phyloP scores from a whole-genome alignment of 495 filamentous ascomycete genomes.

The Aspergillus haitiensis region DNA sequence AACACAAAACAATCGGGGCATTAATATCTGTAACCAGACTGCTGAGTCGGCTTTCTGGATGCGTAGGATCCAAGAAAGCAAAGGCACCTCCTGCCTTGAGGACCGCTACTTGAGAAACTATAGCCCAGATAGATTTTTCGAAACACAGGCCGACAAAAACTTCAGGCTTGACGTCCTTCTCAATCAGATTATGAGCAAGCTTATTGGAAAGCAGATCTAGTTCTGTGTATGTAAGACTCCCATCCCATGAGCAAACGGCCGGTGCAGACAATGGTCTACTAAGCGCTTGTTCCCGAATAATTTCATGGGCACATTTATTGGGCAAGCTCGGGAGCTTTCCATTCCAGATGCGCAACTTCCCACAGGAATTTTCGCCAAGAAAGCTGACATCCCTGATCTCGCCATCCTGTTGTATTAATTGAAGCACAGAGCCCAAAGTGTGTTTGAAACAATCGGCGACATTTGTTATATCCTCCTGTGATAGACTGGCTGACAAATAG shows the following conservation, averaged over 20 bases:
- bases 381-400: constrained; percentile 31
- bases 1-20: constrained; percentile 43
- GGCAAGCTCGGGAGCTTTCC: constrained; percentile 13
- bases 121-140: constrained; percentile 56
- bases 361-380: constrained; percentile 14
- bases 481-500: constrained; percentile 41
- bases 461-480: constrained; percentile 35
- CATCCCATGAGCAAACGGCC: constrained; percentile 53
- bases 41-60: constrained; percentile 55
- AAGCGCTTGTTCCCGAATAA: constrained; percentile 9
- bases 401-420: constrained; percentile 22
- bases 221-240: constrained; percentile 46
- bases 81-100: constrained; percentile 61
- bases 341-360: constrained; percentile 17
- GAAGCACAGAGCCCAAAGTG: constrained; percentile 41
- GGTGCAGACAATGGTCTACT: constrained; percentile 17
- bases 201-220: constrained; percentile 38
- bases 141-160: constrained; percentile 55
- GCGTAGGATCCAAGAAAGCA: constrained; percentile 56
- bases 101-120: constrained; percentile 55
- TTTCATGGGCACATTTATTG: constrained; percentile 14
- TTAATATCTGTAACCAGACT: constrained; percentile 52
- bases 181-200: constrained; percentile 3
- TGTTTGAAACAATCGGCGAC: constrained; percentile 45
- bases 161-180: constrained; percentile 42